phyloP scores from a whole-genome alignment of 768 basidiomycete genomes.

The Mycena olivaceomarginata region DNA sequence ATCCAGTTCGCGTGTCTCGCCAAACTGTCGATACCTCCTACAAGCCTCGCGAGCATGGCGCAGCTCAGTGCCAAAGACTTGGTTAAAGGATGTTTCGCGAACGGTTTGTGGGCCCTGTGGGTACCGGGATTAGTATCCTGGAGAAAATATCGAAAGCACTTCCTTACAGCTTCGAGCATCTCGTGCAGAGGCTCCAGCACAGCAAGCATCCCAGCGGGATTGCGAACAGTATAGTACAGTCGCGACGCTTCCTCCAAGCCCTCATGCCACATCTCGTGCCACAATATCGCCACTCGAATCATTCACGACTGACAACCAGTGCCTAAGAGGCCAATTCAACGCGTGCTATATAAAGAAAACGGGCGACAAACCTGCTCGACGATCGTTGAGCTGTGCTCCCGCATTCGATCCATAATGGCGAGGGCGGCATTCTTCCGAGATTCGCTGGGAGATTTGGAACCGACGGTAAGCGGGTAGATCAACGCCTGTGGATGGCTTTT shows the following conservation, averaged over 20 bases:
- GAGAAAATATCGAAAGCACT: neutral
- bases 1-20: slow-evolving; percentile 93
- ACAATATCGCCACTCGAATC: slow-evolving; percentile 98
- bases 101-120: slow-evolving; percentile 93
- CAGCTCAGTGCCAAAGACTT: slow-evolving; percentile 95
- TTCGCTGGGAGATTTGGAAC: slow-evolving; percentile 94
- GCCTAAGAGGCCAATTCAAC: slow-evolving; percentile 70
- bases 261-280: slow-evolving; percentile 99
- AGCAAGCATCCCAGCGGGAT: slow-evolving; percentile 97
- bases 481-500: slow-evolving; percentile 98
- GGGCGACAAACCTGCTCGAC: slow-evolving; percentile 83
- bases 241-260: slow-evolving; percentile 98
- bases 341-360: slow-evolving; percentile 10
- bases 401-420: slow-evolving; percentile 95
- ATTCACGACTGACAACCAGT: slow-evolving; percentile 93
- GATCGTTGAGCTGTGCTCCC: slow-evolving; percentile 90
- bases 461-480: slow-evolving; percentile 96
- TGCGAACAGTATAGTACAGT: slow-evolving; percentile 96
- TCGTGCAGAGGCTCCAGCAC: slow-evolving; percentile 95
- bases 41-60: slow-evolving; percentile 95
- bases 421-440: slow-evolving; percentile 91
- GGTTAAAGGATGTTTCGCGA: slow-evolving; percentile 95
- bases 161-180: slow-evolving; percentile 88
- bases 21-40: slow-evolving; percentile 88
- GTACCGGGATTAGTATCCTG: neutral